These are phyloP conservation scores for Kewa caespitosa DNA, from an alignment of 179 eudicot genomes.

Conservation along the genomic window DNA sequence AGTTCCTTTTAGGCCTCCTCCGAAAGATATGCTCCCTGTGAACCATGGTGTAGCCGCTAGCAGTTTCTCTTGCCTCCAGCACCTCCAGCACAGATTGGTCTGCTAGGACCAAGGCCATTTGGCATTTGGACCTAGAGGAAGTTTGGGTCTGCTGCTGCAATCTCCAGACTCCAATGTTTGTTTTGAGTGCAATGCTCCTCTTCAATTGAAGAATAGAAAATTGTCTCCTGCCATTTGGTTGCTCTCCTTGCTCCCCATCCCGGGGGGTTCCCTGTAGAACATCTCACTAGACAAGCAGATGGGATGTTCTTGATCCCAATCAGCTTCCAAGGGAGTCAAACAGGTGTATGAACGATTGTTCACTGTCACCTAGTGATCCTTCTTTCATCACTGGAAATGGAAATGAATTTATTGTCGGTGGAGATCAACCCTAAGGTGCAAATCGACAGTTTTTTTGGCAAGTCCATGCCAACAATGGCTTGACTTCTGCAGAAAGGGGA, in stretches of 20 bases:
- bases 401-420: conserved; percentile 31
- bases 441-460: conserved; percentile 27
- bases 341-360: conserved; percentile 60
- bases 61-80: conserved; percentile 50
- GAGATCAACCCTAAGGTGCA: conserved; percentile 40
- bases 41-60: conserved; percentile 33
- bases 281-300: conserved; percentile 49
- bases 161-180: conserved; percentile 44
- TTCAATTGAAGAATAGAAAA: conserved; percentile 59
- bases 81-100: conserved; percentile 39
- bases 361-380: conserved; percentile 31
- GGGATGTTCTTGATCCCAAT: conserved; percentile 78
- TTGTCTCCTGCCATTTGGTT: conserved; percentile 36
- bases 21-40: conserved; percentile 44
- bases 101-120: conserved; percentile 58
- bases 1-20: conserved; percentile 40
- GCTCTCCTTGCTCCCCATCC: conserved; percentile 57
- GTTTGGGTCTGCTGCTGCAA: conserved; percentile 46
- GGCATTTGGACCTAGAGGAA: conserved; percentile 68
- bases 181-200: conserved; percentile 33
- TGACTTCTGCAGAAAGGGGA: conserved; percentile 35
- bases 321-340: conserved; percentile 72
- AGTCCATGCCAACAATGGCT: conserved; percentile 29
- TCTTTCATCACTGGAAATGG: conserved; percentile 27
- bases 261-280: conserved; percentile 43